These are phyloP conservation scores for Oxytropis ochrocephala DNA, from an alignment of 306 rosid genomes.

Conservation along the genomic window DNA sequence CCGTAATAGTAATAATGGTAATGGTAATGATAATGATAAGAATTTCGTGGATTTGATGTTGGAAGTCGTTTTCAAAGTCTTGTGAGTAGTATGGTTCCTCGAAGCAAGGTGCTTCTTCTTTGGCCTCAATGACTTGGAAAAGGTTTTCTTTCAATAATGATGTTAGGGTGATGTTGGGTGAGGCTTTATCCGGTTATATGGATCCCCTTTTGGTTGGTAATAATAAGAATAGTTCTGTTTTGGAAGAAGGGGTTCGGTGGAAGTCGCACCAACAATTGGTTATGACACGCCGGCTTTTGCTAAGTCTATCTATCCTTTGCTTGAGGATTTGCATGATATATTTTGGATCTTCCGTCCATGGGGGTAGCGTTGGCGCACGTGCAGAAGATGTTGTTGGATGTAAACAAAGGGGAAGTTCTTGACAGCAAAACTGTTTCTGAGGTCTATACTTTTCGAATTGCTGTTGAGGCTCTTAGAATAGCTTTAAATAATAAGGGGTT, in stretches of 20 bases:
- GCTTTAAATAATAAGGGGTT: slow-evolving; percentile 56
- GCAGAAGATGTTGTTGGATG: slow-evolving; percentile 59
- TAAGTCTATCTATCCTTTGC: slow-evolving; percentile 57
- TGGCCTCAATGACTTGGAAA: slow-evolving; percentile 19
- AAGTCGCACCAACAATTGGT: slow-evolving; percentile 27
- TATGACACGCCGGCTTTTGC: slow-evolving; percentile 64
- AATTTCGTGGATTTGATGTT: slow-evolving; percentile 21
- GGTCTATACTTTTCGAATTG: slow-evolving; percentile 55
- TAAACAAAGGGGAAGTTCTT: slow-evolving; percentile 60
- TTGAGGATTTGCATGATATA: slow-evolving; percentile 54
- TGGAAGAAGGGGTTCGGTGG: slow-evolving; percentile 20
- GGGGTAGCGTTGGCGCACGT: slow-evolving; percentile 58
- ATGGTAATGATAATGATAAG: not conserved
- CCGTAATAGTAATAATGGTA: no score
- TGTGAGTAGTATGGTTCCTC: slow-evolving; percentile 55
- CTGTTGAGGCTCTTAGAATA: slow-evolving; percentile 75
- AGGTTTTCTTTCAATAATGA: slow-evolving; percentile 39
- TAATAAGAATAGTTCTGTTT: slow-evolving; percentile 12
- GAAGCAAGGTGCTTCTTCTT: slow-evolving; percentile 28
- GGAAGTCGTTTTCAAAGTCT: slow-evolving; percentile 32
- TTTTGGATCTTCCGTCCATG: slow-evolving; percentile 55
- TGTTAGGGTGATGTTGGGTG: slow-evolving; percentile 30
- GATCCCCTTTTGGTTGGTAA: slow-evolving; percentile 23
- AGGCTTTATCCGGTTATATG: slow-evolving; percentile 35
- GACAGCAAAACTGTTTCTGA: slow-evolving; percentile 44